phyloP scores from a whole-genome alignment of 1,284 basidiomycete genomes.

The Flammula alnicola region DNA sequence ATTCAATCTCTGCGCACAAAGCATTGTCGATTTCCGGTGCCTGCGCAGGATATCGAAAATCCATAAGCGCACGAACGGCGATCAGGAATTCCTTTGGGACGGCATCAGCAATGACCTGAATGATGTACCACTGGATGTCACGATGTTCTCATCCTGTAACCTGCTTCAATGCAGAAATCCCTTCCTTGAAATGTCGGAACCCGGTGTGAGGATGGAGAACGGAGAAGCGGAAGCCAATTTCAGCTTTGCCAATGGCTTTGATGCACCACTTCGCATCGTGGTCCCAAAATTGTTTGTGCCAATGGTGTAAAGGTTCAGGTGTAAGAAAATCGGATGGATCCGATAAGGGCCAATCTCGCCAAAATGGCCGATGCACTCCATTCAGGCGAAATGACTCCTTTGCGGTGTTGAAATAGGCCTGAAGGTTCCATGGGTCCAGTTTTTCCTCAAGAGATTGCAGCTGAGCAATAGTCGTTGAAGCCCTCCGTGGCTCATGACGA shows the following conservation, averaged over 20 bases:
- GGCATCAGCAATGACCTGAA: constrained; percentile 33
- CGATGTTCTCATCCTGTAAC: constrained; percentile 31
- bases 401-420: constrained; percentile 17
- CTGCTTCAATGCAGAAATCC: constrained; percentile 33
- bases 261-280: constrained; percentile 34
- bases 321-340: constrained; percentile 31
- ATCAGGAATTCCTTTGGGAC: constrained; percentile 24
- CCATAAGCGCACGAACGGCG: constrained; percentile 30
- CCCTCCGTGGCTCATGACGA: constrained; percentile 26
- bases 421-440: constrained; percentile 23
- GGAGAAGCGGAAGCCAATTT: constrained; percentile 34
- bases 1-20: constrained; percentile 15
- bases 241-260: constrained; percentile 18
- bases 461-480: constrained; percentile 22
- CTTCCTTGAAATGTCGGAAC: constrained; percentile 26
- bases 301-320: constrained; percentile 34
- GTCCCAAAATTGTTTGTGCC: constrained; percentile 32
- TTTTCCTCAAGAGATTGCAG: constrained; percentile 15
- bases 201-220: constrained; percentile 26
- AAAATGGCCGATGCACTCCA: constrained; percentile 35
- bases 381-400: constrained; percentile 25
- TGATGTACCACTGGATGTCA: constrained; percentile 31
- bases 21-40: constrained; percentile 22
- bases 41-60: constrained; percentile 37
- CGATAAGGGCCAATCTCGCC: constrained; percentile 29